These are phyloP conservation scores for Yamadazyma paraphyllophila DNA, from an alignment of 805 yeast species.

Conservation along the genomic window DNA sequence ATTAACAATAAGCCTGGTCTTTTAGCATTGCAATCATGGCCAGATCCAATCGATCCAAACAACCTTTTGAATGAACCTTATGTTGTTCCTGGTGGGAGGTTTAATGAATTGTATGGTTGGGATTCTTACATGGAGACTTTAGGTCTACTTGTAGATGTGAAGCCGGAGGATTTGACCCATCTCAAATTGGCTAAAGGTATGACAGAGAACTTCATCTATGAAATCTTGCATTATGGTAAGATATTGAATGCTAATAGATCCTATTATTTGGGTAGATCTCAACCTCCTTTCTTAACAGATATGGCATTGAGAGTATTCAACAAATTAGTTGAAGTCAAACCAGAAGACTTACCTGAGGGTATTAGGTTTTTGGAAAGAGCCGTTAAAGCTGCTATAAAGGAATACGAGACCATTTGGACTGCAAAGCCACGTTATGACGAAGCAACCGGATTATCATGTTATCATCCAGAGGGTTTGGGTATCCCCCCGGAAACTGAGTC, in stretches of 20 bases:
- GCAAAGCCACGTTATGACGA: conserved; percentile 69
- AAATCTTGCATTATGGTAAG: conserved; percentile 87
- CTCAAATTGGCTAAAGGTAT: conserved; percentile 78
- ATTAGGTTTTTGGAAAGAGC: conserved; percentile 64
- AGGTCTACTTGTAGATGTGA: conserved; percentile 67
- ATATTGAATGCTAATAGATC: conserved; percentile 91
- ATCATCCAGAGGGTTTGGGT: conserved; percentile 89
- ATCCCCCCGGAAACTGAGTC: conserved; percentile 96
- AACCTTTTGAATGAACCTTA: conserved; percentile 72
- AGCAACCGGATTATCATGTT: conserved; percentile 78
- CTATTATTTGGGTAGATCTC: conserved; percentile 87
- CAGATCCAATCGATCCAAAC: conserved; percentile 51
- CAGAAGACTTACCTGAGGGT: conserved; percentile 38
- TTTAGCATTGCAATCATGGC: conserved; percentile 72
- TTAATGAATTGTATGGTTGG: conserved; percentile 97
- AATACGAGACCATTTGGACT: conserved; percentile 81
- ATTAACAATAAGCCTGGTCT: conserved; percentile 83
- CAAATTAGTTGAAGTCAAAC: conserved; percentile 48
- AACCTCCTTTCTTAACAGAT: conserved; percentile 95
- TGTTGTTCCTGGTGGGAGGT: conserved; percentile 96
- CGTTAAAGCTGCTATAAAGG: conserved; percentile 76
- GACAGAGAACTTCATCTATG: conserved; percentile 90
- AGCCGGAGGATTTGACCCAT: conserved; percentile 34
- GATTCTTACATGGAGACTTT: conserved; percentile 91
- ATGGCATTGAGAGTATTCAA: conserved; percentile 74